Evolutionary conservation across 1,284 basidiomycete species (phyloP), one percentile per base, ranked within the genome.

Genomic region (Apiotrichum gracile): DNA sequence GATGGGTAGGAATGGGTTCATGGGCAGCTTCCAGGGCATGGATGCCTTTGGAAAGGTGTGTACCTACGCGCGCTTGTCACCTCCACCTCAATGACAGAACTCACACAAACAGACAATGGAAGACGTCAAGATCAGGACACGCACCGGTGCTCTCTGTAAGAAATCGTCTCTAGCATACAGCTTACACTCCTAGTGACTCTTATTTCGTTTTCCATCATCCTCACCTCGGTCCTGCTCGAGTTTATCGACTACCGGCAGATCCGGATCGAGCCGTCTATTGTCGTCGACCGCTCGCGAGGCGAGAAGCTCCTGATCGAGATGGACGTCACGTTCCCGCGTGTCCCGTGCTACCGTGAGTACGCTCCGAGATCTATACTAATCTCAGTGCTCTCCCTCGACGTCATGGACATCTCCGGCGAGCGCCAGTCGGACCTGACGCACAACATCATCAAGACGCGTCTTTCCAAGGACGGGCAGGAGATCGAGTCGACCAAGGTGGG

Each of bases 341-440:
- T 99, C 27, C 96, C 96, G 31, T 99, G 96, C 77, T 98, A 96
- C 77, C 78, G 91, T 94, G 72, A 78, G 90, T 82, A 35, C 25
- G 40, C 16, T 13, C 16, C 8, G 3, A 17, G 21, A 14, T 6
- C 13, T n/a, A 14, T 3, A 22, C 34, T 35, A 5, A 29, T n/a
- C 9, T 12, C 65, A 96, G 91, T 97, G 43, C 81, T 97, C 47
- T 92, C 89, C 70, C 76, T 98, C 51, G 96, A 98, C 73, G 85
- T 98, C 49, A 96, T 97, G 88, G 96, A 99, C 71, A 96, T 98
- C 58, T 91, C 88, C 53, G 96, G 96, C 26, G 94, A 97, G 78
- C 85, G 87, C 41, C 91, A 96, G 70, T 82, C 86, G 57, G 92
- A 96, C 65, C 73, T 96, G 42, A 82, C 88, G 13, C 94, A 97